Base-by-base conservation (phyloP, 345 rosid genomes). In the Trapa bicornis region DNA sequence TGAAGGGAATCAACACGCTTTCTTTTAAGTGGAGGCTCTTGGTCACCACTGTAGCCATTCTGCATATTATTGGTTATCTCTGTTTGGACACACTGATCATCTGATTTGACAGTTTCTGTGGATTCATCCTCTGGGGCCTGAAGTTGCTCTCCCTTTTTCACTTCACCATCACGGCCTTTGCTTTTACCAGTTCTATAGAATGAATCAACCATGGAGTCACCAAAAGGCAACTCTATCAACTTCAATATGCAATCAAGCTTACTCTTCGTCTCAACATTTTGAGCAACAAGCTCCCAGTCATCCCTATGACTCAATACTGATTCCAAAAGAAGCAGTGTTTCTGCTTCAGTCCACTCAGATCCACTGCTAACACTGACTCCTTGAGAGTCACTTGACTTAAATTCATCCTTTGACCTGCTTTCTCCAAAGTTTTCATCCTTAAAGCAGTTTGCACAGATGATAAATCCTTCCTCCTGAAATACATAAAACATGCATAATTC, bases 281-380 rank as follows among this genome's bases (percentile, higher is more conserved):
- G 85, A 8, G 95, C 89, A 75, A 91, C 88, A 70, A 91, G 89
- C 65, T 91, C 97, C 99, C 99, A 94, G 67, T 94, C 85, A 67
- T 91, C 87, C 47, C 95, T 96, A 69, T 89, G 90, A 79, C 75
- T 91, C 72, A 81, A 71, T 39, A 85, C 83, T 70, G 99, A 85
- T 67, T 94, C 99, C 48, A 94, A 80, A 64, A 94, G 86, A 73
- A 80, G 83, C 56, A 89, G 78, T 68, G 76, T 85, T 84, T 94
- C 99, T 43, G 81, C 87, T 75, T 94, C 99, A 2, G 89, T 91
- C 99, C 97, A 94, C 35, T 66, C 76, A 76, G 84, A 75, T 69
- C 73, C 80, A 76, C 66, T 42, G 47, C 74, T 61, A 52, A 22
- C 47, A 39, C n/a, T 54, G 48, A 42, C 70, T 37, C 60, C 77